These are phyloP conservation scores for Helotiales sp. DNA, from an alignment of 2,329 filamentous ascomycete genomes.

Conservation along the genomic window DNA sequence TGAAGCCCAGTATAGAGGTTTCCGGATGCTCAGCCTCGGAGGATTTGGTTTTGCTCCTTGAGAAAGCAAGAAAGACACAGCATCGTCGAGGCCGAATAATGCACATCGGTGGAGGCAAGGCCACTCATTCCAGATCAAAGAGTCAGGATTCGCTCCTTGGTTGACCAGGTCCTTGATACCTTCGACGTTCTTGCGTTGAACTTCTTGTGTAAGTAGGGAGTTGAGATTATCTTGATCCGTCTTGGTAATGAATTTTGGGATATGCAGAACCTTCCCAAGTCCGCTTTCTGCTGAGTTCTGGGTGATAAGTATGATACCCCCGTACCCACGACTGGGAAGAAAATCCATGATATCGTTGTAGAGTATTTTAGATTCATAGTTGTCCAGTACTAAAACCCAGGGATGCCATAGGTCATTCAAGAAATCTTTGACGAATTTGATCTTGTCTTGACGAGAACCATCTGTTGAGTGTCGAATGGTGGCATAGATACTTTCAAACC, in stretches of 20 bases:
- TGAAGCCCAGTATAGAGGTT: constrained; percentile 25
- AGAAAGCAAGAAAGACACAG: constrained; percentile 23
- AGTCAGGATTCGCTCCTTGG: constrained; percentile 21
- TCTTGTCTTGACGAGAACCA: constrained; percentile 16
- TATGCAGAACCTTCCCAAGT: constrained; percentile 6
- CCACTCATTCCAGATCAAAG: constrained; percentile 17
- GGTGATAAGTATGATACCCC: constrained; percentile 16
- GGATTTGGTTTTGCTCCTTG: constrained; percentile 23
- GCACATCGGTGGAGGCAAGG: constrained; percentile 23
- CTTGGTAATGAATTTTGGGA: constrained; percentile 11
- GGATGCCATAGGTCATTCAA: constrained; percentile 22
- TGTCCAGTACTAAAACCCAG: constrained; percentile 21
- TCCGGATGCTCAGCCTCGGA: constrained; percentile 4
- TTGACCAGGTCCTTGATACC: constrained; percentile 14
- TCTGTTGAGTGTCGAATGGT: constrained; percentile 17
- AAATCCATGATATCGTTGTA: constrained; percentile 19
- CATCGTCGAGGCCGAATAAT: constrained; percentile 21
- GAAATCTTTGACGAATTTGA: constrained; percentile 19
- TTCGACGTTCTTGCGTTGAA: constrained; percentile 9
- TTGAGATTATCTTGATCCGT: constrained; percentile 16
- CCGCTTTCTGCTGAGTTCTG: background rate
- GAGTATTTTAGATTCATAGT: constrained; percentile 9
- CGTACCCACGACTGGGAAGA: constrained; percentile 17
- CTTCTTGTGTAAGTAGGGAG: constrained; percentile 10
- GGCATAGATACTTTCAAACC: constrained; percentile 18